phyloP scores from a whole-genome alignment of 441 rosid genomes.

The Populus hybrid region DNA sequence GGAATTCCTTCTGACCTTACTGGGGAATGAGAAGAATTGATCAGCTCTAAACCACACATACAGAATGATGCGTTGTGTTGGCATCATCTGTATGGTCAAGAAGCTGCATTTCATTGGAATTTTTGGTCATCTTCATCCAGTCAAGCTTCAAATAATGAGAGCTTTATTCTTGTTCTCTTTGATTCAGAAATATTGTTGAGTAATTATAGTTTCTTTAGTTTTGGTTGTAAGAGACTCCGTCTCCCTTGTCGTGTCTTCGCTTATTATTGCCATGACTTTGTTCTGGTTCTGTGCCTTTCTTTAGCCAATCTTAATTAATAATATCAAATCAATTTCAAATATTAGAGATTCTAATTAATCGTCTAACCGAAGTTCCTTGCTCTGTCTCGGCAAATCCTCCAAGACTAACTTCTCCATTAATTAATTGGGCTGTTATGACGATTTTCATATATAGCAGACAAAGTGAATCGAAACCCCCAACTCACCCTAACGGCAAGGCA shows the following conservation, averaged over 20 bases:
- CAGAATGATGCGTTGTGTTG: neutral
- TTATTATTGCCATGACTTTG: neutral
- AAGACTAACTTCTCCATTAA: neutral
- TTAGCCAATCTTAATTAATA: too few species aligned
- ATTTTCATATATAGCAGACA: neutral
- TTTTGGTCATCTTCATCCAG: neutral
- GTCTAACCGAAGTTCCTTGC: neutral
- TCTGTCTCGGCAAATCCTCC: neutral
- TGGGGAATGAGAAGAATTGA: constrained; percentile 30
- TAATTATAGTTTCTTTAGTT: neutral
- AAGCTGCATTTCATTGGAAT: neutral
- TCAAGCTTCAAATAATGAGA: neutral
- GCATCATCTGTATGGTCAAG: neutral
- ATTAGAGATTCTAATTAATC: too few species aligned
- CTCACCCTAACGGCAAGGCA: neutral
- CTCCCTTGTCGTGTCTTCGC: neutral
- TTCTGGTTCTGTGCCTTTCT: neutral
- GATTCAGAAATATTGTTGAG: neutral
- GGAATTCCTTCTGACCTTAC: constrained; percentile 48
- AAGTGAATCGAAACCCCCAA: neutral
- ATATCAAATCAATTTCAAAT: too few species aligned
- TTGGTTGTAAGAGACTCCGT: neutral
- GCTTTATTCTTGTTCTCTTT: neutral
- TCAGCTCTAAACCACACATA: neutral
- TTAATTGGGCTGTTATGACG: neutral